Evolutionary conservation across 2,329 filamentous ascomycete species (phyloP), one percentile per base, ranked within the genome.

Genomic region (Botrytis elliptica): DNA sequence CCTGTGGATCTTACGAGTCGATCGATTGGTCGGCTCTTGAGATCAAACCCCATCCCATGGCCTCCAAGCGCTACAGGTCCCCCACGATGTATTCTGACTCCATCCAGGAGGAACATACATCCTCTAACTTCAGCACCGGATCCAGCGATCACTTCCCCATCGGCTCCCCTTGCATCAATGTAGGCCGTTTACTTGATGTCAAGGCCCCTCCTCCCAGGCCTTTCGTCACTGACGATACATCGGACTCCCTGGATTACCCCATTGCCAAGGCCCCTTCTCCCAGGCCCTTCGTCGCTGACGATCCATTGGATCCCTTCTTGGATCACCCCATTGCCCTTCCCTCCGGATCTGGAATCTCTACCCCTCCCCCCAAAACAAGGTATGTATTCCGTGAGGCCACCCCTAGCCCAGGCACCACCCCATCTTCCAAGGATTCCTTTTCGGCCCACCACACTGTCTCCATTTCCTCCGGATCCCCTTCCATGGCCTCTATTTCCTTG

Each of bases 11-110:
- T 42, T 68, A 68, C 36, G 66, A 68, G 49, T 57, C 66, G 25
- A 68, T 68, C 66, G n/a, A 68, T 68, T 68, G 66, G 66, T 68
- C 66, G 49, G 36, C 66, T 68, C 66, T 68, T n/a, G 16, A 68
- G 38, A 55, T 68, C 36, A 55, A 55, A 33, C 49, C 36, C 25
- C 66, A 68, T 33, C 46, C 36, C 36, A 33, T 25, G 40, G 25
- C 49, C 3, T 9, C 46, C 8, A 42, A 55, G 0, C 25, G 5
- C 25, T 42, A 68, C 55, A 49, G 25, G 4, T 68, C 66, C 33
- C 66, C 66, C 9, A 68, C 66, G 16, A 68, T 68, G 66, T 68
- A 68, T 38, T 57, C 16, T 22, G 66, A 68, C 18, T 68, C 66
- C 36, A 68, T 36, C 10, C 16, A 20, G 42, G 25, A 68, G 29